Base-by-base conservation (phyloP, 768 basidiomycete genomes). In the Cystoderma amianthinum region DNA sequence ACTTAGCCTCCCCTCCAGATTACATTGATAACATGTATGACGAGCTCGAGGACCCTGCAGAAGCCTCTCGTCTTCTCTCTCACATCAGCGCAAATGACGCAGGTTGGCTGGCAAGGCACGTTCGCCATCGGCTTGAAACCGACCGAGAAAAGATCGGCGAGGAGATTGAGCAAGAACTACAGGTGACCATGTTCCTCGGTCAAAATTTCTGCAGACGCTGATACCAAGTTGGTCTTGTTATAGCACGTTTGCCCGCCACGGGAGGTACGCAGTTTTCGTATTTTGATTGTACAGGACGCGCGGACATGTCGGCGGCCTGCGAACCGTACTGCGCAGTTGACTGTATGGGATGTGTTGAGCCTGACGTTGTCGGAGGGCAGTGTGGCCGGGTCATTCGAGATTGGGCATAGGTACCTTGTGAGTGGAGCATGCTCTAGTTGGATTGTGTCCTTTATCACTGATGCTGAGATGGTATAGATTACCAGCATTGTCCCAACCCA, bases 331-430 rank as follows among this genome's bases (percentile, higher is more conserved):
- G 92, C 82, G 0, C 85, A 88, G 55, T 49, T 97, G 41, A 93
- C 85, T 0, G 73, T 94, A 3, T 93, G 89, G 89, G 88, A 94
- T 51, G 81, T 76, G 2, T 61, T 76, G 3, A 64, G 63, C 10
- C 44, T 85, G 19, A 64, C 62, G 1, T 50, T 67, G n/a, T 63
- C 64, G 17, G 82, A 85, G 46, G 75, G 69, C 3, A 66, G 59
- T n/a, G 53, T 57, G 40, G 53, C 69, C 38, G 68, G 78, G 23
- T 45, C 64, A 3, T 77, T 94, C 46, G 60, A 66, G 33, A 69
- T 71, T 21, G 85, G 87, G 1, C 76, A 83, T 54, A 63, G 78
- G 41, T 93, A 82, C 53, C 51, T 82, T 53, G 88, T 88, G 44
- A 49, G 78, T 60, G 28, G 44, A 16, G 28, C 35, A 28, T n/a